These are phyloP conservation scores for Cystobasidium sp. DNA, from an alignment of 1,284 basidiomycete genomes.

Conservation along the genomic window DNA sequence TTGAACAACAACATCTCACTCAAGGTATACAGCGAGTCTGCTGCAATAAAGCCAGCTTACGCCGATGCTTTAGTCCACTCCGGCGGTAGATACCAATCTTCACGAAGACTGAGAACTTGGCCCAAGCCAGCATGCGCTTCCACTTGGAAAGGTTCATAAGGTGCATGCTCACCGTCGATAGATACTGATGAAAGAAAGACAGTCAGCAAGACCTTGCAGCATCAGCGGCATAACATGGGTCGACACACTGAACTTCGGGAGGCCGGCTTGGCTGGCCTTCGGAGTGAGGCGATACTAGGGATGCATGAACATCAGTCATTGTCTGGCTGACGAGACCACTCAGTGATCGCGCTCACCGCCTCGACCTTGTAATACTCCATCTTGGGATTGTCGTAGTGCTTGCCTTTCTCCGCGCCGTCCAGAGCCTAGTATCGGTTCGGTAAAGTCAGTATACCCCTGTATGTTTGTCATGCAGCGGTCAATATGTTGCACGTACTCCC, in stretches of 20 bases:
- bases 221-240: constrained; percentile 8
- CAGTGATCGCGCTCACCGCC: constrained; percentile 63
- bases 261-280: constrained; percentile 63
- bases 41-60: neutral
- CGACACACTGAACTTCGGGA: constrained; percentile 54
- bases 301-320: constrained; percentile 1
- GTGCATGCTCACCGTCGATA: constrained; percentile 82
- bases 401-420: constrained; percentile 71
- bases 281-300: constrained; percentile 59
- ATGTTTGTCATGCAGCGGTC: constrained; percentile 60
- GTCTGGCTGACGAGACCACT: constrained; percentile 22
- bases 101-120: constrained; percentile 33
- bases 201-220: constrained; percentile 1
- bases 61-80: constrained; percentile 28
- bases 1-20: constrained; percentile 3
- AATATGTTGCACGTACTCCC: constrained; percentile 14
- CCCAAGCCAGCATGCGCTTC: constrained; percentile 74
- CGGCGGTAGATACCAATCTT: constrained; percentile 37
- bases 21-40: neutral
- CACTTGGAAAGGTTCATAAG: constrained; percentile 79
- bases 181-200: constrained; percentile 50
- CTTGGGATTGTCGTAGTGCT: constrained; percentile 61
- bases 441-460: neutral
- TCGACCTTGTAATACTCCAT: constrained; percentile 58
- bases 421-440: constrained; percentile 59